Evolutionary conservation across 805 yeast species (phyloP).

Genomic region (Huiozyma sinensis): DNA sequence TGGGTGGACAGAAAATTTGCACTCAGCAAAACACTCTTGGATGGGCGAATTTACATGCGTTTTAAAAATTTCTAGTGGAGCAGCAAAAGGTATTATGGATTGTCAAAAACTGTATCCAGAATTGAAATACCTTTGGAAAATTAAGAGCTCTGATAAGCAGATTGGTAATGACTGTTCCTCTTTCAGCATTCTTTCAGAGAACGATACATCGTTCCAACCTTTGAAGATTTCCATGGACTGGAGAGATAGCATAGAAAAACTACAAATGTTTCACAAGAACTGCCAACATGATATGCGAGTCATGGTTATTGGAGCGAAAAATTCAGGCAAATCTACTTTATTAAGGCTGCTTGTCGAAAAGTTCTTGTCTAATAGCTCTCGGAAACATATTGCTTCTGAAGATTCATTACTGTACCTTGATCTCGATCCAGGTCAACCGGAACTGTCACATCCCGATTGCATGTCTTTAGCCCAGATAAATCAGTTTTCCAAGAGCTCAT

Average conservation of each 20-base stretch:
- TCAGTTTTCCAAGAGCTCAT: conserved; percentile 8
- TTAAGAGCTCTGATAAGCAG: conserved; percentile 1
- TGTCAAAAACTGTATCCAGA: conserved; percentile 12
- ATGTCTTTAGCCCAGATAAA: conserved; percentile 39
- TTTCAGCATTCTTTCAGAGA: conserved; percentile 9
- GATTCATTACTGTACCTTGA: conserved; percentile 45
- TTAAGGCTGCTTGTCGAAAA: conserved; percentile 43
- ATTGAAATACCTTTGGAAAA: conserved; percentile 17
- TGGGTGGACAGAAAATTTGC: conserved; percentile 21
- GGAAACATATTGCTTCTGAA: conserved; percentile 3
- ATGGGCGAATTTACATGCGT: conserved; percentile 17
- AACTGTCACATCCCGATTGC: conserved; percentile 60
- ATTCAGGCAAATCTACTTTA: conserved; percentile 75
- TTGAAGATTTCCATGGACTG: conserved; percentile 15
- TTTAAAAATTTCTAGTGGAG: conserved; percentile 11
- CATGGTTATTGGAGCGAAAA: conserved; percentile 41
- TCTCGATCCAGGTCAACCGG: conserved; percentile 86
- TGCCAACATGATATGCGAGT: conserved; percentile 22
- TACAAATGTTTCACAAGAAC: conserved; percentile 16
- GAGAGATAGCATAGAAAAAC: conserved; percentile 14
- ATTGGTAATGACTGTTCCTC: neutral
- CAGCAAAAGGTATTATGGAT: conserved; percentile 8
- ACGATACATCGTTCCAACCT: conserved; percentile 7
- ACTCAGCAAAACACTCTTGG: conserved; percentile 1
- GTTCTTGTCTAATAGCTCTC: conserved; percentile 20